Base-by-base conservation (phyloP, 805 yeast genomes). In the Zygosaccharomyces rouxii region DNA sequence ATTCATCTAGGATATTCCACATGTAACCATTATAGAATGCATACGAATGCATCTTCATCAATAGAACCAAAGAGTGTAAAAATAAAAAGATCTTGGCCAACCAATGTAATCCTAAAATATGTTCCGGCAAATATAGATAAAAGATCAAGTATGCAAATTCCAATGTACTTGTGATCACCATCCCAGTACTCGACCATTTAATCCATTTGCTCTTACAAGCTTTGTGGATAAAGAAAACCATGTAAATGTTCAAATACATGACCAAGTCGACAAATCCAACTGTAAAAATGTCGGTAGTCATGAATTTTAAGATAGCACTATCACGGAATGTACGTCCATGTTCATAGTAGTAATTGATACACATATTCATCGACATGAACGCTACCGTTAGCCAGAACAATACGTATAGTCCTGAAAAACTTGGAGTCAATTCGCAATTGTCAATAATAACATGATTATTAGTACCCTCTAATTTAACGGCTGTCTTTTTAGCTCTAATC, bases 11-110 rank as follows among this genome's bases (percentile, higher is more conserved):
- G 38, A 84, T 78, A 29, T 65, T 69, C 89, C 95, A 87, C 50
- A 94, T 70, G 63, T 92, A 89, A 0, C 98, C 99, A 62, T 90
- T 90, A 70, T 83, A 94, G 60, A 86, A 89, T 1, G 88, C 88
- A 64, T 83, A 94, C 1, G 98, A 89, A 66, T 94, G 98, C 81
- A 85, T 84, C 64, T 94, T 94, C 99, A 94, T 94, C 57, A 95
- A 64, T 55, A 89, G 72, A 1, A 94, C 98, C 42, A 89, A 72
- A 9, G 89, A 80, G 63, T 94, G 99, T 44, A 94, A 71, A 51
- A 88, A 78, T 53, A 94, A 69, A 59, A 88, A 94, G 38, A 90
- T 90, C 60, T 83, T 82, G 1, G 89, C 96, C 43, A 90, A 86
- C 99, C 99, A 94, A 10, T 95, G 89, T 58, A 77, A 86, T 16